Conservation (phyloP, 2,329 filamentous ascomycete species). For the Bipolaris sorokiniana region DNA sequence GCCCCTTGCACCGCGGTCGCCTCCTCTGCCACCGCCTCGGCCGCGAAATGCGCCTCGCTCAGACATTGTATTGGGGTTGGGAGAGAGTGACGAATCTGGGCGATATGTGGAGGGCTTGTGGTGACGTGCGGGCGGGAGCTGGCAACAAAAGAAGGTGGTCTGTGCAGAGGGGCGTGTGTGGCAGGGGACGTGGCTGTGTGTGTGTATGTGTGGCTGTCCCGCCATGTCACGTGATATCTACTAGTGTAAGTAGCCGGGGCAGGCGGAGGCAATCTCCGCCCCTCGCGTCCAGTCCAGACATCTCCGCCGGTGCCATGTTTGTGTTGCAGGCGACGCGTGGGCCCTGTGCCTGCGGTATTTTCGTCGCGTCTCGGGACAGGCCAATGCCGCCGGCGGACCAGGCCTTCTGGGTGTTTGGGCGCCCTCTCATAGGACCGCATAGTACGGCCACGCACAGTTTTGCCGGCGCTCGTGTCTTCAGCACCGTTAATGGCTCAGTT, state of each 20-base stretch:
- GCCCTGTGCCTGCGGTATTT: conserved; percentile 25
- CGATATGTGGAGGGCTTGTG: conserved; percentile 5
- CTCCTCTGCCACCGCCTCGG: conserved; percentile 36
- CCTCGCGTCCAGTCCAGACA: conserved; percentile 13
- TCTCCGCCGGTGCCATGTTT: conserved; percentile 10
- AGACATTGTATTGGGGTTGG: conserved; percentile 54
- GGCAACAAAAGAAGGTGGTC: conserved; percentile 11
- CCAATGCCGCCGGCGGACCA: neutral
- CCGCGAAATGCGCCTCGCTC: conserved; percentile 62
- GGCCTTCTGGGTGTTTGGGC: neutral
- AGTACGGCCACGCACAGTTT: neutral
- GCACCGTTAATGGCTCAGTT: neutral
- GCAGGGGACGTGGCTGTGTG: too few species aligned
- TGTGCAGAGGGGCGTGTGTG: conserved; percentile 6
- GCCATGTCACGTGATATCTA: conserved; percentile 19
- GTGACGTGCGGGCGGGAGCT: conserved; percentile 33
- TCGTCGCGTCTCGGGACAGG: conserved; percentile 9
- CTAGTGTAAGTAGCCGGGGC: too few species aligned
- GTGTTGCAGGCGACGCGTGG: conserved; percentile 14
- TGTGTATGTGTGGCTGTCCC: neutral
- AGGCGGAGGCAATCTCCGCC: conserved; percentile 10
- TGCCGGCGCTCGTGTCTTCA: neutral
- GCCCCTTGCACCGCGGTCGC: conserved; percentile 51
- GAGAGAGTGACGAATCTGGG: conserved; percentile 17
- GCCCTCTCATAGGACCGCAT: neutral